Percentiles rank a stretch among this genome's conserved stretches.
Evolutionary conservation across 2,329 filamentous ascomycete genomes (phyloP).

Genomic region (Neonectria faginata): DNA sequence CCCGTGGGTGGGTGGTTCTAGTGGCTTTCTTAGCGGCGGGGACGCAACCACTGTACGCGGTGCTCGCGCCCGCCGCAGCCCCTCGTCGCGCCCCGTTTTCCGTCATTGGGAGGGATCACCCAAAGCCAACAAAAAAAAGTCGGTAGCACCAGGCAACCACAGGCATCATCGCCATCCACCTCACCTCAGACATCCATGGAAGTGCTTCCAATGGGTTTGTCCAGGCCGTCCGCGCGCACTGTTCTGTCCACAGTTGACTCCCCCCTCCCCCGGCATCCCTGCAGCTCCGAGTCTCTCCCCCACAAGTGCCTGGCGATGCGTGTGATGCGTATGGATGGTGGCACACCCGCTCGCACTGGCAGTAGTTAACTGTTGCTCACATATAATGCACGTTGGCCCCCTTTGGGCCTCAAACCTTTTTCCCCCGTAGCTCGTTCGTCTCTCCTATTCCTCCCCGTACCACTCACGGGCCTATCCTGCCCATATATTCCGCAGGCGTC

Average conservation of each 20-base stretch:
- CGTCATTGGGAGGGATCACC: conserved; percentile 41
- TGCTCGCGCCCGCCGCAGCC: conserved; percentile 41
- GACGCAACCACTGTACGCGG: conserved; percentile 47
- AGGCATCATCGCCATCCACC: conserved; percentile 42
- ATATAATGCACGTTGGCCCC: conserved; percentile 29
- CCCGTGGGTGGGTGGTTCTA: conserved; percentile 33
- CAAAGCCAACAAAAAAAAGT: conserved; percentile 37
- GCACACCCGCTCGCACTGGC: neutral
- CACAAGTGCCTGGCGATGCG: conserved; percentile 16
- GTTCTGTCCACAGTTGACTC: conserved; percentile 2
- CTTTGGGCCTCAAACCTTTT: conserved; percentile 18
- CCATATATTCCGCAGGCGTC: conserved; percentile 9
- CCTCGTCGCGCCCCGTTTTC: conserved; percentile 46
- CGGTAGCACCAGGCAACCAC: conserved; percentile 50
- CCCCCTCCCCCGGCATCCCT: conserved; percentile 16
- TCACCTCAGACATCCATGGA: conserved; percentile 31
- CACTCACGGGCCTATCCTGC: conserved; percentile 9
- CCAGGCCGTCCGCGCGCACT: conserved; percentile 10
- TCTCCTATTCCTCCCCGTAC: conserved; percentile 13
- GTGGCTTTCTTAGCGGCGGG: conserved; percentile 40
- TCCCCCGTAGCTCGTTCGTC: conserved; percentile 18
- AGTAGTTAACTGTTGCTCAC: conserved; percentile 16
- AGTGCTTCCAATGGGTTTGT: too few species aligned
- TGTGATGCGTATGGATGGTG: conserved; percentile 16
- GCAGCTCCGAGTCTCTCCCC: conserved; percentile 18